phyloP scores from a whole-genome alignment of 2,329 filamentous ascomycete species.

The Saccharata proteae region DNA sequence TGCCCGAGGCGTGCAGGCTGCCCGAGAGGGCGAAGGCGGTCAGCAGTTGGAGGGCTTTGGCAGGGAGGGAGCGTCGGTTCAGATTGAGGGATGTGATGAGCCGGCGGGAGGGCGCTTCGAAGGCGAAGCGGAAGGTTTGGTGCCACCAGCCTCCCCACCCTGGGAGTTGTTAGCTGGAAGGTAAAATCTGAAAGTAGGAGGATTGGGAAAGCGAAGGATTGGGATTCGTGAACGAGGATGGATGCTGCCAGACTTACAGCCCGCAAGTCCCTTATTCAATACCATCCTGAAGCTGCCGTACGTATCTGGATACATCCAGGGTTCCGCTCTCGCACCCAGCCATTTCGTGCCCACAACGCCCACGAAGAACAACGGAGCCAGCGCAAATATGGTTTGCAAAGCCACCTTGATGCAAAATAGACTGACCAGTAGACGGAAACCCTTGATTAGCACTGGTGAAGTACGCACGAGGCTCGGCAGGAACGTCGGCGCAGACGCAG shows the following conservation, averaged over 20 bases:
- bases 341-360: slow-evolving; percentile 46
- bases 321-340: slow-evolving; percentile 46
- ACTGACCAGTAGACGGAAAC: slow-evolving; percentile 46
- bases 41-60: slow-evolving; percentile 29
- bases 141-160: slow-evolving; percentile 89
- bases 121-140: slow-evolving; percentile 69
- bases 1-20: slow-evolving; percentile 58
- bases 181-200: no score
- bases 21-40: slow-evolving; percentile 56
- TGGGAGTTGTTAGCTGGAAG: no score
- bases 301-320: slow-evolving; percentile 49
- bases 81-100: slow-evolving; percentile 24
- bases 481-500: slow-evolving; percentile 28
- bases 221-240: no score
- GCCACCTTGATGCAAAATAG: slow-evolving; percentile 46
- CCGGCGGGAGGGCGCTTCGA: slow-evolving; percentile 47
- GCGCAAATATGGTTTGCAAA: slow-evolving; percentile 48
- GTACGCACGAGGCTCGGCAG: slow-evolving; percentile 30
- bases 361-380: slow-evolving; percentile 49
- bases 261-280: slow-evolving; percentile 58
- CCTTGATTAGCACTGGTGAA: slow-evolving; percentile 34
- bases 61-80: slow-evolving; percentile 21
- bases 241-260: no score
- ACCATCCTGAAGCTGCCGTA: slow-evolving; percentile 45
- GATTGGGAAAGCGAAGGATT: no score